Percentiles rank a stretch among this genome's conserved stretches.
Conservation (phyloP, 2,329 filamentous ascomycete species). For the Trichoderma endophyticum region DNA sequence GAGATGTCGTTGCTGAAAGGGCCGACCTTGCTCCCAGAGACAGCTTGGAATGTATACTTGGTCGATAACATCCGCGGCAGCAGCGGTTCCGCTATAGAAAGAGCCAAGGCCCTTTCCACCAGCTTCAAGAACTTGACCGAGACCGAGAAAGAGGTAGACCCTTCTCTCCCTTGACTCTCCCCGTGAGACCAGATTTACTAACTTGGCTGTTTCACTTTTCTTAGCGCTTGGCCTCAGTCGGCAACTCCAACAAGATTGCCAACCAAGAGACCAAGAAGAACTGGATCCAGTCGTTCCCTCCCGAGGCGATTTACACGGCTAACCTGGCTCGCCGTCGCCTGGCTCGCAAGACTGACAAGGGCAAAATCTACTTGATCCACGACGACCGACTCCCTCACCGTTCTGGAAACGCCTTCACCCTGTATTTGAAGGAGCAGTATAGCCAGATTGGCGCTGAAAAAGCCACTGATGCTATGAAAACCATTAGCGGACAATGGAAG, state of each 20-base stretch:
- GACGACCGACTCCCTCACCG: constrained; percentile 50
- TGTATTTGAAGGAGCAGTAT: constrained; percentile 41
- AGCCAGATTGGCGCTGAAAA: constrained; percentile 26
- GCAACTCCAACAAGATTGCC: constrained; percentile 38
- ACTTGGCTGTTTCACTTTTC: neutral
- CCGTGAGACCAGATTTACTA: neutral
- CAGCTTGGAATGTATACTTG: constrained; percentile 40
- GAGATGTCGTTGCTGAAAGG: constrained; percentile 41
- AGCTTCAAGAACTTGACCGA: constrained; percentile 41
- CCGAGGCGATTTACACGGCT: constrained; percentile 41
- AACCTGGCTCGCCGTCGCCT: constrained; percentile 47
- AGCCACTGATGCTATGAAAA: constrained; percentile 24
- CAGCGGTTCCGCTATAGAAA: constrained; percentile 18
- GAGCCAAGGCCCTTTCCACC: constrained; percentile 29
- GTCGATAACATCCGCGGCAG: constrained; percentile 29
- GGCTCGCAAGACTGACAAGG: constrained; percentile 33
- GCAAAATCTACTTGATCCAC: constrained; percentile 31
- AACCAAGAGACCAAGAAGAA: constrained; percentile 42
- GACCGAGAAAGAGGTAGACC: constrained; percentile 44
- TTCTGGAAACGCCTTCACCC: constrained; percentile 31
- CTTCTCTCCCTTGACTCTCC: neutral
- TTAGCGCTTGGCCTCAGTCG: constrained; percentile 34
- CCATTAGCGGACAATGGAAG: constrained; percentile 42
- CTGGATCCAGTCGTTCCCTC: constrained; percentile 47
- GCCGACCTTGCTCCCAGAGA: constrained; percentile 33